Conservation (phyloP, 805 yeast genomes). For the Naumovozyma castellii region DNA sequence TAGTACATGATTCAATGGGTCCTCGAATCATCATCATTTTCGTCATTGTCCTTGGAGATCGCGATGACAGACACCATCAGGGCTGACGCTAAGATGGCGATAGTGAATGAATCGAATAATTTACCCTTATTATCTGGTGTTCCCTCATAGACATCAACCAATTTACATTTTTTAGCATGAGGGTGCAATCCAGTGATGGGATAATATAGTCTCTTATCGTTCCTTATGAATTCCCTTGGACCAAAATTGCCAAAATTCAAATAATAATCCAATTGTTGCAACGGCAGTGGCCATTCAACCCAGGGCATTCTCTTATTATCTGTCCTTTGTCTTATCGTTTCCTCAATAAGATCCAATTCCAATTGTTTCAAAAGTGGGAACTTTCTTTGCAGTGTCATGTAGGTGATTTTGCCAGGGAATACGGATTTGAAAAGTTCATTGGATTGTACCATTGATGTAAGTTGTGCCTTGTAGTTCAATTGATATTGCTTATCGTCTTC, state of each 20-base stretch:
- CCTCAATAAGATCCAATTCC: slow-evolving; percentile 15
- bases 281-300: slow-evolving; percentile 39
- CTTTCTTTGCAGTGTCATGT: slow-evolving; percentile 2
- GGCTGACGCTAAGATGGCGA: background rate
- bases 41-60: background rate
- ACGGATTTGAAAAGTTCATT: slow-evolving; percentile 7
- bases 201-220: slow-evolving; percentile 17
- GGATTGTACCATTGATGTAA: slow-evolving; percentile 12
- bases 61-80: background rate
- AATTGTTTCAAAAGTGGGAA: slow-evolving; percentile 8
- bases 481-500: slow-evolving; percentile 16
- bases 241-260: slow-evolving; percentile 67
- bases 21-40: no score
- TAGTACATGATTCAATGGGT: no score
- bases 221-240: slow-evolving; percentile 47
- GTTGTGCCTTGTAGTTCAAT: slow-evolving; percentile 4
- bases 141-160: background rate
- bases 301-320: slow-evolving; percentile 37
- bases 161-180: background rate
- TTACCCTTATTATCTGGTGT: background rate
- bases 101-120: background rate
- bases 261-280: slow-evolving; percentile 50
- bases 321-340: slow-evolving; percentile 14
- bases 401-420: slow-evolving; percentile 7
- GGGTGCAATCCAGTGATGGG: background rate